A percentile compares a stretch with the other conserved stretches of the same genome.
phyloP scores from a whole-genome alignment of 768 basidiomycete genomes.

The Trametes maxima region DNA sequence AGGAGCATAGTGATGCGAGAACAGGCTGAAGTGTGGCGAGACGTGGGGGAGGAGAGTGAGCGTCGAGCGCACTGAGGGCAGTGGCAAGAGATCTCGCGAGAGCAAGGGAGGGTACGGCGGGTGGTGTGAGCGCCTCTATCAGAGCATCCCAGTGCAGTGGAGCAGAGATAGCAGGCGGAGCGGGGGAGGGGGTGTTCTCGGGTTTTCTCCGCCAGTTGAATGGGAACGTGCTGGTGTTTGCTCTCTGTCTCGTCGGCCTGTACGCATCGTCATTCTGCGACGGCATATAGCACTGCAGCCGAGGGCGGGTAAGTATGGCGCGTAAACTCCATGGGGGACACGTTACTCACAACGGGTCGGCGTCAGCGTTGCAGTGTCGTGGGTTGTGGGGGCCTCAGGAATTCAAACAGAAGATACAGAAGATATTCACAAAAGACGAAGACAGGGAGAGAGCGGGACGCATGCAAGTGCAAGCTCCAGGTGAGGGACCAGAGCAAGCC shows the following conservation, averaged over 20 bases:
- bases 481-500: not conserved
- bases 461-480: not conserved
- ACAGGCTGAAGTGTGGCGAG: constrained; percentile 58
- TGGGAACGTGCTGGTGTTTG: constrained; percentile 29
- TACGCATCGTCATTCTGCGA: constrained; percentile 28
- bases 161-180: constrained; percentile 20
- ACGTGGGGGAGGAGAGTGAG: constrained; percentile 49
- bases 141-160: constrained; percentile 46
- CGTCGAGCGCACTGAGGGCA: constrained; percentile 44
- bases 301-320: not conserved
- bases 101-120: constrained; percentile 64
- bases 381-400: not conserved
- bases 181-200: constrained; percentile 18
- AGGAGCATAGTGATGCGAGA: constrained; percentile 58
- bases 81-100: constrained; percentile 65
- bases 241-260: constrained; percentile 29
- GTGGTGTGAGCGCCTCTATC: constrained; percentile 48
- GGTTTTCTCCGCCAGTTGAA: constrained; percentile 24
- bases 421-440: not conserved
- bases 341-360: not conserved
- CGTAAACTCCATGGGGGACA: not conserved
- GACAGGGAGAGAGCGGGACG: not conserved
- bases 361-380: not conserved
- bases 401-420: not conserved
- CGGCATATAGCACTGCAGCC: constrained; percentile 24